phyloP scores from a whole-genome alignment of 345 rosid species.

The Citrus sinensis region DNA sequence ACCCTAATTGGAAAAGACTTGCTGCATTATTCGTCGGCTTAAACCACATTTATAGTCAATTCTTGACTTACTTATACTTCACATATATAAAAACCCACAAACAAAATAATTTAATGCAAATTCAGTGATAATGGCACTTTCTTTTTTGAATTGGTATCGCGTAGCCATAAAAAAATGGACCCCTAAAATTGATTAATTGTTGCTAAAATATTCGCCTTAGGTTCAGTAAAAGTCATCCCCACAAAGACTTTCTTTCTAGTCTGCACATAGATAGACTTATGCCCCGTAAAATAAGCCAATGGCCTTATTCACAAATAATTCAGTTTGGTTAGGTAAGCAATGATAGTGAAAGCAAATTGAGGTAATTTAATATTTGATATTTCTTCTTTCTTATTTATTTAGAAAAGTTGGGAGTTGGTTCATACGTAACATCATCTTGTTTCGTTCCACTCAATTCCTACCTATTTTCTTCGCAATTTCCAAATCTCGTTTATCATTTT shows the following conservation, averaged over 20 bases:
- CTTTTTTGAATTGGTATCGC: not conserved
- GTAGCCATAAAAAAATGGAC: constrained; percentile 7
- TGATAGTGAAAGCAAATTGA: constrained; percentile 2
- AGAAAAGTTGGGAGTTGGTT: not conserved
- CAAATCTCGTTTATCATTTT: not conserved
- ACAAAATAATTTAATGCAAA: not conserved
- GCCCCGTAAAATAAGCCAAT: not conserved
- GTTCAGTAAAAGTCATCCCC: constrained; percentile 11
- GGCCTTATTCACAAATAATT: constrained; percentile 10
- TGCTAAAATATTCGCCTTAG: not conserved
- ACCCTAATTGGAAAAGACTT: not conserved
- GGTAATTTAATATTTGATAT: not conserved
- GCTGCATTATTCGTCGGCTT: not conserved
- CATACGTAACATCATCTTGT: constrained; percentile 7
- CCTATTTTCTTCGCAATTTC: not conserved
- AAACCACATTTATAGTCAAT: not conserved
- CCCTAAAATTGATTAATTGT: not conserved
- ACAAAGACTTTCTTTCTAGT: constrained; percentile 5
- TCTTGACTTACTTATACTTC: not conserved
- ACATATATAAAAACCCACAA: not conserved
- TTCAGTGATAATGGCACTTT: not conserved
- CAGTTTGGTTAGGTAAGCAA: constrained; percentile 4
- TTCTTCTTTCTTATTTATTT: not conserved
- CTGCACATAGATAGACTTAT: not conserved
- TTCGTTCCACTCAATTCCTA: not conserved